Evolutionary conservation across 768 basidiomycete genomes (phyloP), one percentile per base, ranked within the genome.

Genomic region (Trametes meyenii): DNA sequence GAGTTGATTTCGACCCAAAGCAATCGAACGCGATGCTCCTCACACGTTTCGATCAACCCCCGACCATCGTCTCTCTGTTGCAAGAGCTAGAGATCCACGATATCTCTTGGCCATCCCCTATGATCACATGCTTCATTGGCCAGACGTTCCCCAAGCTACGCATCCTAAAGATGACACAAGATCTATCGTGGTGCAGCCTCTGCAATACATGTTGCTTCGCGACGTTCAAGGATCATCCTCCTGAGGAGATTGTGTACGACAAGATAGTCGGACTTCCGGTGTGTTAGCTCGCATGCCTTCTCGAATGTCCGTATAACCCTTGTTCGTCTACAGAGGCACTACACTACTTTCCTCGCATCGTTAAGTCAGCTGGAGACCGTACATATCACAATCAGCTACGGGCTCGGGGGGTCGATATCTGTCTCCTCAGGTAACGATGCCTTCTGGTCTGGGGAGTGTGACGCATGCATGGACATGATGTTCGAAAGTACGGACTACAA

Each of bases 241-340:
- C 61, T 1, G 45, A 53, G 6, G 42, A 58, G 38, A 56, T 67
- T 5, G 42, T 50, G 19, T 67, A 67, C 43, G 62, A 59, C 7
- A 58, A 62, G n/a, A 48, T 57, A 5, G 57, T 59, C 2, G 66
- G 66, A 4, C 60, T 67, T 13, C 66, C 66, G 39, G 66, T 67
- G 42, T 23, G 63, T n/a, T 7, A 13, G 33, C 33, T 36, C 11
- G 17, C 19, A 43, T 49, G 16, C 7, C 23, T 12, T 33, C 43
- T n/a, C 43, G 17, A 44, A 10, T 21, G 8, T 50, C 4, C 13
- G 16, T 12, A 6, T 19, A 14, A 1, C n/a, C n/a, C 21, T 6
- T 16, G 5, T 5, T n/a, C 23, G 19, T 19, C 46, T 19, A 10
- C 36, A 67, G 63, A 51, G 33, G 12, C 60, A 61, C 29, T 62